Evolutionary conservation across 371 early-diverging fungal species (phyloP).

Genomic region (Synchytrium microbalum): DNA sequence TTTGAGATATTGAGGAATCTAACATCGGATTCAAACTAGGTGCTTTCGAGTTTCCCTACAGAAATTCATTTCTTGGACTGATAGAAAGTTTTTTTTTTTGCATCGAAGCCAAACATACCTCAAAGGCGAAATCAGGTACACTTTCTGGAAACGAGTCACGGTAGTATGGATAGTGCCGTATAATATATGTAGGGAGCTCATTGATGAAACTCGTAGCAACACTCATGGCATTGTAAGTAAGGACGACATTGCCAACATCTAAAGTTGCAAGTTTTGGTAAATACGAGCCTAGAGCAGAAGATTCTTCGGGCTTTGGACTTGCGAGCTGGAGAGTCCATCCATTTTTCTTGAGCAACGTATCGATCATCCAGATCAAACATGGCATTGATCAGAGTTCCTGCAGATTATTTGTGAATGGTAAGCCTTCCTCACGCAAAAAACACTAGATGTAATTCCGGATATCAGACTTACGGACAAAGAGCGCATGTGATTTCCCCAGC

Average conservation of each 20-base stretch:
- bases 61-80: too few species aligned
- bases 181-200: conserved; percentile 58
- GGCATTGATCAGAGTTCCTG: conserved; percentile 39
- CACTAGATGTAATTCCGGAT: neutral
- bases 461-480: conserved; percentile 43
- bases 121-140: conserved; percentile 37
- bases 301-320: neutral
- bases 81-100: too few species aligned
- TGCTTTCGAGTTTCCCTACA: neutral
- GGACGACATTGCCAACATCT: conserved; percentile 61
- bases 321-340: conserved; percentile 45
- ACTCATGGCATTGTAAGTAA: conserved; percentile 60
- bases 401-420: neutral
- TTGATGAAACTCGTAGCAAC: conserved; percentile 39
- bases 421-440: neutral
- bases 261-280: neutral
- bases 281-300: neutral
- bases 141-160: conserved; percentile 60
- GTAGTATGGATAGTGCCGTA: conserved; percentile 62
- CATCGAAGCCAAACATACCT: too few species aligned
- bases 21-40: neutral
- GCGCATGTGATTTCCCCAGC: conserved; percentile 54
- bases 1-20: neutral
- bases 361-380: conserved; percentile 56
- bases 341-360: conserved; percentile 59